Conservation (phyloP, 2,329 filamentous ascomycete species). For the Epichloe hybrida region DNA sequence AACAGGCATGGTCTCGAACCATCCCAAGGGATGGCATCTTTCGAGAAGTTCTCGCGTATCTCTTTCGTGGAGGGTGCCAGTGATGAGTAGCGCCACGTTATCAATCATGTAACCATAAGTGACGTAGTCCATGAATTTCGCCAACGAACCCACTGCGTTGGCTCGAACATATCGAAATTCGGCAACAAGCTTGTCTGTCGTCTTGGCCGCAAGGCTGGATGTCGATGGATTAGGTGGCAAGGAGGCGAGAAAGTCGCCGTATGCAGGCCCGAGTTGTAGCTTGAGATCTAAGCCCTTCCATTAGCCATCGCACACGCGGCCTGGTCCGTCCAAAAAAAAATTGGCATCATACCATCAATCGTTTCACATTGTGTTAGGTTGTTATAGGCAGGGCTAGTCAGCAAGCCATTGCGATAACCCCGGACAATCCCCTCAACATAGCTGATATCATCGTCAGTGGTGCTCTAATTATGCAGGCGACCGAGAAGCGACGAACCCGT, state of each 20-base stretch:
- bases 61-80: constrained; percentile 90
- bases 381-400: constrained; percentile 81
- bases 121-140: constrained; percentile 94
- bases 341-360: constrained; percentile 57
- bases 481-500: constrained; percentile 47
- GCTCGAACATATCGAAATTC: constrained; percentile 95
- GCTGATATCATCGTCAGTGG: constrained; percentile 34
- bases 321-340: background rate
- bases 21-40: constrained; percentile 89
- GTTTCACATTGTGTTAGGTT: constrained; percentile 97
- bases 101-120: constrained; percentile 99
- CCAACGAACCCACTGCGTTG: constrained; percentile 80
- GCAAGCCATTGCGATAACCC: constrained; percentile 86
- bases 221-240: constrained; percentile 95
- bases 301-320: background rate
- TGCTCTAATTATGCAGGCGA: constrained; percentile 9
- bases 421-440: constrained; percentile 96
- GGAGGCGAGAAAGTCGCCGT: constrained; percentile 89
- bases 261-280: constrained; percentile 89
- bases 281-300: constrained; percentile 62
- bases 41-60: constrained; percentile 93
- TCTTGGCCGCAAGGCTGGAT: constrained; percentile 84
- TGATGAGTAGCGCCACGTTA: constrained; percentile 95
- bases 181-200: constrained; percentile 93
- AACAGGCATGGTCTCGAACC: constrained; percentile 98